Conservation (phyloP, 106 monocot species). For the Dendrobium nobile region DNA sequence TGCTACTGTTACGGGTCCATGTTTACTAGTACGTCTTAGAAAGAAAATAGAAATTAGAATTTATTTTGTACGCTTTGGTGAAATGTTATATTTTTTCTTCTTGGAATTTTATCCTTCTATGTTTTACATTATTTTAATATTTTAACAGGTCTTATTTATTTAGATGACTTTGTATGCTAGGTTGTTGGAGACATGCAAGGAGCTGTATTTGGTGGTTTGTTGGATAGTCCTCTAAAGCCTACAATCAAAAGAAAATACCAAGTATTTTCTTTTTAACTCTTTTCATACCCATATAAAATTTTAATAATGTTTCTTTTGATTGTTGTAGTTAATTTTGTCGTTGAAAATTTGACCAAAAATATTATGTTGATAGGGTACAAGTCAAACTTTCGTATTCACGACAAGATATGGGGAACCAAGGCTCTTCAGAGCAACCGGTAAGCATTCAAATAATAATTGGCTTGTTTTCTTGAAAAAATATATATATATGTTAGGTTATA, state of each 20-base stretch:
- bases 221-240: slow-evolving; percentile 67
- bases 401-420: slow-evolving; percentile 84
- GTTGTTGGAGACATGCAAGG: slow-evolving; percentile 90
- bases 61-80: not conserved
- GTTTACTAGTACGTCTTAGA: slow-evolving; percentile 57
- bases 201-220: slow-evolving; percentile 85
- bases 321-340: slow-evolving; percentile 4
- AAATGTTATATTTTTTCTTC: not conserved
- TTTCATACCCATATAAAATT: not conserved
- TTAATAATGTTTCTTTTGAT: not conserved
- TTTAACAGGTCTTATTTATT: not conserved
- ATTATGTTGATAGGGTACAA: slow-evolving; percentile 48
- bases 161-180: slow-evolving; percentile 18
- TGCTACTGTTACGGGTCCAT: slow-evolving; percentile 49
- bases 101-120: not conserved
- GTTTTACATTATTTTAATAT: not conserved
- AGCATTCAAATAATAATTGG: not conserved
- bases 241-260: slow-evolving; percentile 92
- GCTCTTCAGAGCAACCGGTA: slow-evolving; percentile 92
- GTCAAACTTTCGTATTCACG: slow-evolving; percentile 83
- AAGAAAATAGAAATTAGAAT: not conserved
- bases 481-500: too few relatives aligned
- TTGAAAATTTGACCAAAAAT: slow-evolving; percentile 4
- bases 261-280: slow-evolving; percentile 18
- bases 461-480: too few relatives aligned